Evolutionary conservation across 495 filamentous ascomycete species (phyloP).

Genomic region (Zalerion maritima): DNA sequence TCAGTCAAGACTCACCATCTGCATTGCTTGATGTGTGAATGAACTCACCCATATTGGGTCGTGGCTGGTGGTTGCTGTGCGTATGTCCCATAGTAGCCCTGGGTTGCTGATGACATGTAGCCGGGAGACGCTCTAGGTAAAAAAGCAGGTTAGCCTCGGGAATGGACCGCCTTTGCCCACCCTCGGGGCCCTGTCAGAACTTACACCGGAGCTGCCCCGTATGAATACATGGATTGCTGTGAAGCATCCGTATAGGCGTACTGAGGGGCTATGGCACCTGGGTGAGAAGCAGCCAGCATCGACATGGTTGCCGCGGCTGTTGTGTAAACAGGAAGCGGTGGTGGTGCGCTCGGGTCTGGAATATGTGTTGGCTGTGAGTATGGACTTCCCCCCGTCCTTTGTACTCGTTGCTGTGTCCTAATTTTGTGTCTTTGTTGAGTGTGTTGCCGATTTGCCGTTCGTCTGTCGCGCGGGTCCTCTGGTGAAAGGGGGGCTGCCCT

Average conservation of each 20-base stretch:
- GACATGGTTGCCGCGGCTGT: constrained; percentile 30
- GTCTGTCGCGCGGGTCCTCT: too few relatives aligned
- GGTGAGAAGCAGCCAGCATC: constrained; percentile 28
- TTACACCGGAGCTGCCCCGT: constrained; percentile 25
- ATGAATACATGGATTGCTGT: constrained; percentile 27
- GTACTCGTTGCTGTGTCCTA: constrained; percentile 23
- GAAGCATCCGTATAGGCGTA: constrained; percentile 18
- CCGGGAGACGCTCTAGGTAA: constrained; percentile 12
- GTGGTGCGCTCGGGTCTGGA: constrained; percentile 18
- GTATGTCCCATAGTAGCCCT: too few relatives aligned
- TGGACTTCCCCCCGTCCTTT: constrained; percentile 23
- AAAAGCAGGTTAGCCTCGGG: constrained; percentile 16
- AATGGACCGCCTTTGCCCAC: constrained; percentile 6
- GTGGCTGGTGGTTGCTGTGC: constrained; percentile 18
- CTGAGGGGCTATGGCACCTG: too few relatives aligned
- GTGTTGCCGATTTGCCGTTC: constrained; percentile 32
- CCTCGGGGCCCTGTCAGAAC: constrained; percentile 2
- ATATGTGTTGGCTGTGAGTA: constrained; percentile 27
- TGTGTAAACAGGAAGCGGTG: constrained; percentile 29
- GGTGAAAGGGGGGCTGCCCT: constrained; percentile 26
- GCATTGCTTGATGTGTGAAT: too few relatives aligned
- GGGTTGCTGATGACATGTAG: constrained; percentile 12
- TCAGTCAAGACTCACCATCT: too few relatives aligned
- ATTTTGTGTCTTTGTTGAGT: constrained; percentile 29
- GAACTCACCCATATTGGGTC: too few relatives aligned